Base-by-base conservation (phyloP, 495 filamentous ascomycete species). In the Articulospora tetracladia region DNA sequence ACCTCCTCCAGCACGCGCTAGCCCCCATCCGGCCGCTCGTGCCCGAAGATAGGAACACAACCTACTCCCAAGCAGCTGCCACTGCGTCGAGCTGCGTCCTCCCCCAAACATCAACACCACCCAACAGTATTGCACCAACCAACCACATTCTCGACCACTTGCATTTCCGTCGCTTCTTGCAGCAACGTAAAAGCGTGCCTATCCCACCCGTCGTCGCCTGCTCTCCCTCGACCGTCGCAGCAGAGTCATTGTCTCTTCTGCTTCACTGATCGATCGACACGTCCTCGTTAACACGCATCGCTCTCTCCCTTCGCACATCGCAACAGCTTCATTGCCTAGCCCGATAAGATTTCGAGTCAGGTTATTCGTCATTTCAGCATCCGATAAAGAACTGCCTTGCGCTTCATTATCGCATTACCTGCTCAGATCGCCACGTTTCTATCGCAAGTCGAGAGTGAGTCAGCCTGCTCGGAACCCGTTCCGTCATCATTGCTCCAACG, bases 391-490 rank as follows among this genome's bases (percentile, higher is more conserved):
- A 34, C 58, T 56, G 55, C 62, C 54, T 51, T 64, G 47, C 36
- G 63, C 62, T 68, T 62, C 58, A 59, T 62, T 63, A 28, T 64
- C 64, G 64, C 60, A 66, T 68, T 63, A 58, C 63, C 39, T 47
- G 53, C 62, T 24, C 56, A 48, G 53, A 53, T 63, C 57, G 55
- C 58, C 53, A 63, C 63, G 66, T 69, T 71, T 69, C 65, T 72
- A 58, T 72, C 66, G 66, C 54, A 68, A 71, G 59, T 68, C 67
- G 61, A 67, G 64, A 28, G 59, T 68, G 66, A 68, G 66, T 68
- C 66, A 68, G 60, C 61, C 53, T 62, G 26, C 47, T 62, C 54
- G 55, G 41, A 34, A 62, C 30, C 32, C 34, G 26, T 47, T 30
- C 50, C 46, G 36, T 56, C 50, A 59, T 48, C 55, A 51, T 57